Base-by-base conservation (phyloP, 306 rosid genomes). In the Phaseolus lunatus region DNA sequence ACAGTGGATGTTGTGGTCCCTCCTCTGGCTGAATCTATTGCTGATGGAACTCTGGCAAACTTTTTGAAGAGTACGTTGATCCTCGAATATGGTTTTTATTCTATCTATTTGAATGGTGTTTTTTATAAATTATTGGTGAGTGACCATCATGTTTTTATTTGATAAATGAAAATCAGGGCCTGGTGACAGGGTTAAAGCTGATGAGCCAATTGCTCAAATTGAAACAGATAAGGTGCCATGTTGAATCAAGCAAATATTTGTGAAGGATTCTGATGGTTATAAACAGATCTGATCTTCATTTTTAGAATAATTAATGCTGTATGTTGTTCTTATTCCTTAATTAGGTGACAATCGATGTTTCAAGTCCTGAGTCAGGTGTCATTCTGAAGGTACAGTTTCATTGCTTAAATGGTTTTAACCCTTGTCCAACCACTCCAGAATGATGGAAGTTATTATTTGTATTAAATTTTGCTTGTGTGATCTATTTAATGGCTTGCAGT, bases 271-370 rank as follows among this genome's bases (percentile, higher is more conserved):
- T 50, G 15, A 65, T 18, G 8, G 79, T 77, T 59, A 49, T 27
- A 67, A 69, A 26, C 3, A 10, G 31, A 26, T 44, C 18, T 35
- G 54, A 7, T 52, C 39, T 82, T 62, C 18, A 37, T n/a, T 53
- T 76, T 67, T 18, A 16, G 70, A 50, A 43, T 44, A 70, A 53
- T 57, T 57, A 62, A 16, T 29, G 47, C 9, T 71, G 18, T 80
- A 13, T 49, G 22, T 70, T 10, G 63, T 78, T 79, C 7, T 67
- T 81, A 5, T 47, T 84, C 37, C 74, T 72, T 76, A 67, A 29
- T 77, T 81, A 92, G 96, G 97, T 92, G 81, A 90, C 97, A 22
- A 88, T 92, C 75, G 97, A 92, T 83, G 93, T 92, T 85, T 29
- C 90, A 39, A 92, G 97, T 84, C 96, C 97, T 0, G 92, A 90